These are phyloP conservation scores for Isatis lusitanica DNA, from an alignment of 441 rosid species.

Conservation along the genomic window DNA sequence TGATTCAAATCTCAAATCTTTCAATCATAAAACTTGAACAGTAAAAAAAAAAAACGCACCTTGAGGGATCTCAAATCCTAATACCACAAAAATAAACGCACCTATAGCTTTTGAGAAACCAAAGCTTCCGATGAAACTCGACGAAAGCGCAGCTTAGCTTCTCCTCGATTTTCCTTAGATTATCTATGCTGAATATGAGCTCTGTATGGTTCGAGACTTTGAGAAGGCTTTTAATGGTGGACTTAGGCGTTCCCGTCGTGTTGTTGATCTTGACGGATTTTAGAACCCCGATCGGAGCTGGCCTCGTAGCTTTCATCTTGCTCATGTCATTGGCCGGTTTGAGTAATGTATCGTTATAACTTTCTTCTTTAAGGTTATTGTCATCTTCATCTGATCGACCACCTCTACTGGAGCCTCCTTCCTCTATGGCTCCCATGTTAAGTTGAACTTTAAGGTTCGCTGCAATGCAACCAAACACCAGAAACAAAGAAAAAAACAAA, in stretches of 20 bases:
- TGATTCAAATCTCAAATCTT: background rate
- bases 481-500: background rate
- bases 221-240: constrained; percentile 33
- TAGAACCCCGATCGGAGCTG: constrained; percentile 33
- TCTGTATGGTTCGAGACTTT: constrained; percentile 16
- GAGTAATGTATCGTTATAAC: background rate
- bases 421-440: constrained; percentile 43
- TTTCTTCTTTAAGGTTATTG: background rate
- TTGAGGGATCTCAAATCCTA: background rate
- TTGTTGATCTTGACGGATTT: constrained; percentile 36
- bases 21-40: background rate
- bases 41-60: too few species aligned
- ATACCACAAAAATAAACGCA: background rate
- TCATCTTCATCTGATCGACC: constrained; percentile 25
- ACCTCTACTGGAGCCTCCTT: constrained; percentile 38
- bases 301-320: background rate
- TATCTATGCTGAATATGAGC: constrained; percentile 33
- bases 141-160: constrained; percentile 11
- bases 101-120: constrained; percentile 9
- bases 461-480: background rate
- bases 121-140: constrained; percentile 1
- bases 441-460: background rate
- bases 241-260: constrained; percentile 26
- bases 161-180: constrained; percentile 41
- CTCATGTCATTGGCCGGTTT: background rate